Percentiles rank a stretch among this genome's conserved stretches.
Evolutionary conservation across 2,329 filamentous ascomycete genomes (phyloP).

Genomic region (Dactylella cylindrospora): DNA sequence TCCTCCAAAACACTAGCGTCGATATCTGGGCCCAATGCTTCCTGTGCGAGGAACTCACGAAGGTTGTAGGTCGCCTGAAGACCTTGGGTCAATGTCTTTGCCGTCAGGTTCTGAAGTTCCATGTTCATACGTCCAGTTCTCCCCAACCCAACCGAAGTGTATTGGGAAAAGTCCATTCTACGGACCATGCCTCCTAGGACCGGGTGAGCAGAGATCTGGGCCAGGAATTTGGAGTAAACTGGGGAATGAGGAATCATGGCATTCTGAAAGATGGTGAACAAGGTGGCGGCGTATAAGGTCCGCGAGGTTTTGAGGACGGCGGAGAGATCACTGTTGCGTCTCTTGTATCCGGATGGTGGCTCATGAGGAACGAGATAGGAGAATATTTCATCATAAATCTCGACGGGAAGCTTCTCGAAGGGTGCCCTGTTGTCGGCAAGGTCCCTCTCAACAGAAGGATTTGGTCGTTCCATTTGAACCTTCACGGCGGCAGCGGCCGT

Average conservation of each 20-base stretch:
- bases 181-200: slow-evolving; percentile 73
- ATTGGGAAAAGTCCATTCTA: slow-evolving; percentile 80
- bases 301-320: slow-evolving; percentile 75
- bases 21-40: slow-evolving; percentile 77
- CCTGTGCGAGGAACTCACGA: slow-evolving; percentile 76
- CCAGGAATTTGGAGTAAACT: slow-evolving; percentile 78
- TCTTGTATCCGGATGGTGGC: slow-evolving; percentile 71
- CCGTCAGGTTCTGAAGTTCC: slow-evolving; percentile 73
- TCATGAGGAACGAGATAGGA: slow-evolving; percentile 72
- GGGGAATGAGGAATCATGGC: slow-evolving; percentile 80
- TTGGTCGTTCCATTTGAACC: too few relatives aligned
- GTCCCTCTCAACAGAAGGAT: slow-evolving; percentile 10
- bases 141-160: slow-evolving; percentile 76
- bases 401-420: slow-evolving; percentile 68
- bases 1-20: slow-evolving; percentile 68
- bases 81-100: slow-evolving; percentile 70
- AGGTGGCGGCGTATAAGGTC: slow-evolving; percentile 69
- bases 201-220: slow-evolving; percentile 67
- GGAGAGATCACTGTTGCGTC: slow-evolving; percentile 76
- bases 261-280: slow-evolving; percentile 73
- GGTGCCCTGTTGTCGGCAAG: slow-evolving; percentile 51
- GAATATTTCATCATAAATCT: slow-evolving; percentile 75
- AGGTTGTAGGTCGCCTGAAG: slow-evolving; percentile 71
- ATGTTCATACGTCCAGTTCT: slow-evolving; percentile 72
- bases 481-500: slow-evolving; percentile 3